Base-by-base conservation (phyloP, 2,329 filamentous ascomycete genomes). In the Trichophyton verrucosum region DNA sequence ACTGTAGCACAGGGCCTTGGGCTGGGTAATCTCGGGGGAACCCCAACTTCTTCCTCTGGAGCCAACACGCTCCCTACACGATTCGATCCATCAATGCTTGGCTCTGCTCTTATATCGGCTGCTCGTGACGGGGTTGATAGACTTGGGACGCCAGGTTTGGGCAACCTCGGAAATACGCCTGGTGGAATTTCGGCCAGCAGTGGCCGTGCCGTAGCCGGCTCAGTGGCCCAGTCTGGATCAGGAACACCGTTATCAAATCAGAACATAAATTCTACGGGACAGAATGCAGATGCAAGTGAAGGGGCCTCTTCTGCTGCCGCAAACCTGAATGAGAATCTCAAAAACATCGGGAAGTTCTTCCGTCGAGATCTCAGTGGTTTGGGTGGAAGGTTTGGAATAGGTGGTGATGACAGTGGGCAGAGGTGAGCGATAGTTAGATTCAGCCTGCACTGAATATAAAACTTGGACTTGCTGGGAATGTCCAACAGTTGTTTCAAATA, bases 291-390 rank as follows among this genome's bases (percentile, higher is more conserved):
- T 27, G 20, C 56, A 8, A 36, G 4, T 7, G 44, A 47, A 33
- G 57, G 57, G 3, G 53, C 59, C 30, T 40, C 58, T 40, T 58
- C 62, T 40, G 40, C 59, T 3, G 36, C 63, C 3, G 83, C 82
- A 6, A 89, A 87, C 59, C 82, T 96, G 65, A 95, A 96, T 71
- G 91, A 95, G 74, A 96, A 96, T 74, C 72, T 97, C 74, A 91
- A 90, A 77, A 96, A 90, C 72, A 89, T 99, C 75, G 92, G 92
- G 24, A 96, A 95, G 75, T 96, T 97, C 76, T 97, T 97, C 78
- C 85, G 87, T 64, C 80, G 92, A 64, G 92, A 96, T 76, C 86
- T 92, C 64, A 88, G 88, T 33, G 84, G 86, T 1, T 81, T 92
- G 65, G 86, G 88, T 1, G 83, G 82, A 9, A 77, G 87, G 65